Conservation (phyloP, 2,329 filamentous ascomycete species). For the Colletotrichum incanum region DNA sequence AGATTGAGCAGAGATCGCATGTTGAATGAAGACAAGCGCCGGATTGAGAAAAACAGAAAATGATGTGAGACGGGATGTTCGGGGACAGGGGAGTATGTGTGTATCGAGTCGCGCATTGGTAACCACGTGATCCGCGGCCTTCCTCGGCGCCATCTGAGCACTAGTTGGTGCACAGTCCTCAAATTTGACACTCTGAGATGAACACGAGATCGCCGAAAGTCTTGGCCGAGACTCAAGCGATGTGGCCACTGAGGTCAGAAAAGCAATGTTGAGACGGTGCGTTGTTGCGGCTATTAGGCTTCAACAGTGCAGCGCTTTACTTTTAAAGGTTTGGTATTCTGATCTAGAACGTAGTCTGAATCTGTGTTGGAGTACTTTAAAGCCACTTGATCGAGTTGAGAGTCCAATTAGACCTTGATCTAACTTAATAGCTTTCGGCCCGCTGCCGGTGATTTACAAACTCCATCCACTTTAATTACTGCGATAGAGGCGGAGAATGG, state of each 20-base stretch:
- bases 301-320: background rate
- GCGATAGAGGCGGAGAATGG: background rate
- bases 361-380: background rate
- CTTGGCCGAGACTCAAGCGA: conserved; percentile 20
- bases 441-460: background rate
- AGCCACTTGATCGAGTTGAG: background rate
- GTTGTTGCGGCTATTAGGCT: background rate
- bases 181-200: conserved; percentile 19
- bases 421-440: background rate
- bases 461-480: background rate
- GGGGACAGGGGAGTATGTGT: conserved; percentile 7
- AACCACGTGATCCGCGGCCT: conserved; percentile 29
- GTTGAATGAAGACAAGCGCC: background rate
- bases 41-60: background rate
- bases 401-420: background rate
- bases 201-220: conserved; percentile 26
- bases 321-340: background rate
- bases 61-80: conserved; percentile 30
- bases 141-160: background rate
- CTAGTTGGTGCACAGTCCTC: conserved; percentile 28
- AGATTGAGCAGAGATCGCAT: conserved; percentile 9
- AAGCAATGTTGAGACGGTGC: conserved; percentile 19
- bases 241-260: background rate
- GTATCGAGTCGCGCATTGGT: conserved; percentile 21
- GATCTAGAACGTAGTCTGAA: background rate